Percentiles rank a stretch among this genome's conserved stretches.
Evolutionary conservation across 352 stramenopile species (phyloP).

Genomic region (Blastocystis sp.): DNA sequence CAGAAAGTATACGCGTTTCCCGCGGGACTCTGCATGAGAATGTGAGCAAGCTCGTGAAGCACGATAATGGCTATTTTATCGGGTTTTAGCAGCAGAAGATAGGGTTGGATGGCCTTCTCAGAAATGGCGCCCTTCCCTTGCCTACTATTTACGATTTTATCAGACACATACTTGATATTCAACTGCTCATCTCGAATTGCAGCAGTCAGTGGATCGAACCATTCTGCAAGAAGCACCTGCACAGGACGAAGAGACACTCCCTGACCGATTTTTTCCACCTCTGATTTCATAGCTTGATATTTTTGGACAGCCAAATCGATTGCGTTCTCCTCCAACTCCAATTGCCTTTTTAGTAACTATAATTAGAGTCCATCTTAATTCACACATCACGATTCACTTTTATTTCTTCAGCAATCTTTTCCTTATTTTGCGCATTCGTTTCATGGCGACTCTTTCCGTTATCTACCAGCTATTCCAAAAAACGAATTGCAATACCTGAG

Average conservation of each 20-base stretch:
- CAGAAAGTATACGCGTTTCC: slow-evolving; percentile 66
- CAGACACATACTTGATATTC: background rate
- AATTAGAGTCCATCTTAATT: background rate
- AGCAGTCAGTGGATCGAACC: slow-evolving; percentile 64
- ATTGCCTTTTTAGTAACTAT: slow-evolving; percentile 38
- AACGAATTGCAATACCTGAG: background rate
- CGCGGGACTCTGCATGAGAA: slow-evolving; percentile 65
- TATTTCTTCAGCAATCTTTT: background rate
- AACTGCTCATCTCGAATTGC: slow-evolving; percentile 64
- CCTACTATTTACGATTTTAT: background rate
- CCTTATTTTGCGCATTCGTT: background rate
- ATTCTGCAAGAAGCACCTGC: slow-evolving; percentile 53
- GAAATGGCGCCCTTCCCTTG: slow-evolving; percentile 24
- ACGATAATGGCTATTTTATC: slow-evolving; percentile 75
- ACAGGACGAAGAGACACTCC: slow-evolving; percentile 28
- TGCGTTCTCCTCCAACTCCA: slow-evolving; percentile 59
- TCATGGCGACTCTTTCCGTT: background rate
- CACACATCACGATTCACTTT: slow-evolving; percentile 33
- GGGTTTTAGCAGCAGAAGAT: slow-evolving; percentile 71
- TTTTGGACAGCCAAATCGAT: slow-evolving; percentile 55
- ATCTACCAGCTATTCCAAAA: background rate
- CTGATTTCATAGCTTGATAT: slow-evolving; percentile 48
- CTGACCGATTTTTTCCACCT: slow-evolving; percentile 61
- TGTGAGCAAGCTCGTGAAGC: slow-evolving; percentile 69
- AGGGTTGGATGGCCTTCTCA: slow-evolving; percentile 64